These are phyloP conservation scores for Pythium diclinum DNA, from an alignment of 352 stramenopile genomes.

Conservation along the genomic window DNA sequence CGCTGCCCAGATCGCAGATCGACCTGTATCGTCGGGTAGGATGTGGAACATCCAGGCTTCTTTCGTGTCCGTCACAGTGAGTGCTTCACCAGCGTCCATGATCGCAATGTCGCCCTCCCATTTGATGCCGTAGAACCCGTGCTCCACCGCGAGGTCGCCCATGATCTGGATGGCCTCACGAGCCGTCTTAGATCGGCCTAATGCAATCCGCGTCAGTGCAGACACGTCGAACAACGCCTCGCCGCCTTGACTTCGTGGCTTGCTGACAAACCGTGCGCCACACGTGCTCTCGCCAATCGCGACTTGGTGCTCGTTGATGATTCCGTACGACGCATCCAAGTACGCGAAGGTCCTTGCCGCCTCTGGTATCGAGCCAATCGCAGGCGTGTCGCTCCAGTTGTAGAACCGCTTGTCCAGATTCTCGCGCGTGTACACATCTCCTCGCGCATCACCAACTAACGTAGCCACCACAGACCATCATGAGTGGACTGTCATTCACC, in stretches of 20 bases:
- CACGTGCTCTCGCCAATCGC: conserved; percentile 84
- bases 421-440: conserved; percentile 54
- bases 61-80: conserved; percentile 88
- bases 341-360: conserved; percentile 67
- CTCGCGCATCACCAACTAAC: conserved; percentile 55
- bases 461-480: too few species aligned
- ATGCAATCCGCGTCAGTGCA: conserved; percentile 86
- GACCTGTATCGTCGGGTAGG: conserved; percentile 90
- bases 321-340: conserved; percentile 76
- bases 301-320: conserved; percentile 82
- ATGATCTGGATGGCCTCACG: conserved; percentile 88
- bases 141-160: conserved; percentile 89
- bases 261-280: conserved; percentile 57
- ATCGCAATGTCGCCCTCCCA: conserved; percentile 66
- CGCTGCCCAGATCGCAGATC: conserved; percentile 91
- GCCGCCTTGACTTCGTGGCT: conserved; percentile 60
- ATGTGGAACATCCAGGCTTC: conserved; percentile 97
- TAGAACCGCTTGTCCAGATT: conserved; percentile 71
- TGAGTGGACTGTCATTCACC: neutral
- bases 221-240: conserved; percentile 87
- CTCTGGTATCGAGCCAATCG: conserved; percentile 72
- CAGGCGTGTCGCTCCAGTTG: conserved; percentile 55
- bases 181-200: conserved; percentile 82
- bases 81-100: conserved; percentile 84
- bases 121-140: conserved; percentile 92